Percentiles rank a stretch among this genome's conserved stretches.
phyloP scores from a whole-genome alignment of 2,329 filamentous ascomycete species.

The Colletotrichum viniferum region DNA sequence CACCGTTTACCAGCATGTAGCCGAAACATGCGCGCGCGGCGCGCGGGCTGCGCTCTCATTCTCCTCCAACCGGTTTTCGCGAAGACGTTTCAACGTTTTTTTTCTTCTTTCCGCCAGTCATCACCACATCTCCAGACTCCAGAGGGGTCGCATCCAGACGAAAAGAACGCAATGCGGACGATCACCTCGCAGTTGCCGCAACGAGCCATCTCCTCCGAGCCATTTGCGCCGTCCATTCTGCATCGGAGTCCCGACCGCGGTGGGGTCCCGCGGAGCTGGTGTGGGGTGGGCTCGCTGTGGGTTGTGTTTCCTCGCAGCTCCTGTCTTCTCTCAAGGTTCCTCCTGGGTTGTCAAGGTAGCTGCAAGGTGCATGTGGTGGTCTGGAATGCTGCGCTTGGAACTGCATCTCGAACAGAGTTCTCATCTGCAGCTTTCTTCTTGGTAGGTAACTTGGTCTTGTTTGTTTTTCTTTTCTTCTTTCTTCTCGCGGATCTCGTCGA shows the following conservation, averaged over 20 bases:
- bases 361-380: background rate
- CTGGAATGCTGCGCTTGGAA: background rate
- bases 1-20: background rate
- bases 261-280: background rate
- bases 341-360: background rate
- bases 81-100: background rate
- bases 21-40: background rate
- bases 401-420: background rate
- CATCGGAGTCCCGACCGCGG: constrained; percentile 2
- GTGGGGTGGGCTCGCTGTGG: background rate
- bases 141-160: background rate
- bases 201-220: constrained; percentile 13
- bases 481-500: background rate
- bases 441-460: background rate
- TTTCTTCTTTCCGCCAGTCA: background rate
- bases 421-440: background rate
- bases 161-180: background rate
- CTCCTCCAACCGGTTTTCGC: background rate
- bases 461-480: background rate
- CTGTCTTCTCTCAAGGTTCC: background rate
- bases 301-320: background rate
- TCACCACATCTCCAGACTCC: background rate
- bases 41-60: background rate
- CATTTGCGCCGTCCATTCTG: background rate
- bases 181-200: constrained; percentile 4